phyloP scores from a whole-genome alignment of 352 stramenopile species.

The Pythium chondricola region DNA sequence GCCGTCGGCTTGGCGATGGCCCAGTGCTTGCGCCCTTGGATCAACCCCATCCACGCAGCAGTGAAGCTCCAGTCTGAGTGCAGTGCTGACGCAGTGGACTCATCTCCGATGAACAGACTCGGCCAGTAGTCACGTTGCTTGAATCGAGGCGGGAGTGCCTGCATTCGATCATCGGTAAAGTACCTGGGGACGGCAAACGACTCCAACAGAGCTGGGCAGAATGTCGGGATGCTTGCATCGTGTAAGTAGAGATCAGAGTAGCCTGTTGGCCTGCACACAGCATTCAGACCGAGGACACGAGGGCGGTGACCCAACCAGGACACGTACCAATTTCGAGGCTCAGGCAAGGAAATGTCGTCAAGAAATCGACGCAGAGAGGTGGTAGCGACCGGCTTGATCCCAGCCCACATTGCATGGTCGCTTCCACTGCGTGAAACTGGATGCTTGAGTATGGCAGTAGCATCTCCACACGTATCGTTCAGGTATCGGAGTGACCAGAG shows the following conservation, averaged over 20 bases:
- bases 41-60: constrained; percentile 30
- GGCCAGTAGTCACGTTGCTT: constrained; percentile 32
- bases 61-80: constrained; percentile 29
- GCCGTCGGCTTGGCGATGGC: constrained; percentile 25
- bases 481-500: constrained; percentile 18
- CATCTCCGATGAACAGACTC: constrained; percentile 31
- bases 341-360: neutral
- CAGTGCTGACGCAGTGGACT: constrained; percentile 21
- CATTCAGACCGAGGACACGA: neutral
- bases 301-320: no score
- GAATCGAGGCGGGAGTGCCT: constrained; percentile 8
- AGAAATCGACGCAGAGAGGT: constrained; percentile 5
- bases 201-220: constrained; percentile 26
- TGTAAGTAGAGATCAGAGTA: constrained; percentile 30
- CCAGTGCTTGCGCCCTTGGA: constrained; percentile 30
- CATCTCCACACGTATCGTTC: constrained; percentile 9
- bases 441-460: constrained; percentile 16
- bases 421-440: constrained; percentile 2
- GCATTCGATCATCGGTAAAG: constrained; percentile 22
- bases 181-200: constrained; percentile 21
- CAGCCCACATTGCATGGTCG: constrained; percentile 18
- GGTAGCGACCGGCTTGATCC: constrained; percentile 9
- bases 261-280: constrained; percentile 7
- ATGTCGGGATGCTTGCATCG: constrained; percentile 22
- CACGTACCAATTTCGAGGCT: neutral